These are phyloP conservation scores for Colletotrichum sp. DNA, from an alignment of 2,329 filamentous ascomycete species.

Conservation along the genomic window DNA sequence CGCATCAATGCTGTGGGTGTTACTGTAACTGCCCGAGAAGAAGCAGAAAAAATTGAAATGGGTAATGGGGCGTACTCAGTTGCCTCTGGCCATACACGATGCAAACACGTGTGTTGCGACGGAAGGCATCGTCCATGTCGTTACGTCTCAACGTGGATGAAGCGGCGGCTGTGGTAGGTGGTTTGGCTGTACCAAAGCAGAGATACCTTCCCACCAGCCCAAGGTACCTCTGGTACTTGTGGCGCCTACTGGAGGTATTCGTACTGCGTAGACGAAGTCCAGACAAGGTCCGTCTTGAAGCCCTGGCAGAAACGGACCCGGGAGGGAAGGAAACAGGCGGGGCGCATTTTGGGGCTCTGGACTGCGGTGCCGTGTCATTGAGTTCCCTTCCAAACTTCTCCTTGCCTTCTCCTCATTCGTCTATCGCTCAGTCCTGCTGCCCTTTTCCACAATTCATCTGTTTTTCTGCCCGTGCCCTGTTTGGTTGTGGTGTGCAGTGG, in stretches of 20 bases:
- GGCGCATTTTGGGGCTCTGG: conserved; percentile 2
- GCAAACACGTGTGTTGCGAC: conserved; percentile 13
- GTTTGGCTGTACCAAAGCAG: neutral
- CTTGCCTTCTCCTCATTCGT: neutral
- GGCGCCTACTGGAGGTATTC: neutral
- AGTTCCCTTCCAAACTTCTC: neutral
- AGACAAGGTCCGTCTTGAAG: neutral
- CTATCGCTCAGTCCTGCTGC: neutral
- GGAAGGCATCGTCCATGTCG: neutral
- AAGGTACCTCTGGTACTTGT: neutral
- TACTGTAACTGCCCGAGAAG: neutral
- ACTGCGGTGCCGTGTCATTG: neutral
- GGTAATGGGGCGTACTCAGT: neutral
- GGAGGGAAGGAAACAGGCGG: conserved; percentile 6
- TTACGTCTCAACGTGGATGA: conserved; percentile 15
- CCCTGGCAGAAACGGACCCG: conserved; percentile 1
- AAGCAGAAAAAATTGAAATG: neutral
- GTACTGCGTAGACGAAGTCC: neutral
- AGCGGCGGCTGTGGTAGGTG: conserved; percentile 7
- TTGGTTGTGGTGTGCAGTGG: neutral
- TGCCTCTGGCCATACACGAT: neutral
- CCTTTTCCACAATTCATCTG: neutral
- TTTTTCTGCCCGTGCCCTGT: neutral
- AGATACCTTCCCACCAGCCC: neutral
- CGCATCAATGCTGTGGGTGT: neutral